A percentile compares a stretch with the other conserved stretches of the same genome.
phyloP scores from a whole-genome alignment of 768 basidiomycete species.

The Suillus luteus region DNA sequence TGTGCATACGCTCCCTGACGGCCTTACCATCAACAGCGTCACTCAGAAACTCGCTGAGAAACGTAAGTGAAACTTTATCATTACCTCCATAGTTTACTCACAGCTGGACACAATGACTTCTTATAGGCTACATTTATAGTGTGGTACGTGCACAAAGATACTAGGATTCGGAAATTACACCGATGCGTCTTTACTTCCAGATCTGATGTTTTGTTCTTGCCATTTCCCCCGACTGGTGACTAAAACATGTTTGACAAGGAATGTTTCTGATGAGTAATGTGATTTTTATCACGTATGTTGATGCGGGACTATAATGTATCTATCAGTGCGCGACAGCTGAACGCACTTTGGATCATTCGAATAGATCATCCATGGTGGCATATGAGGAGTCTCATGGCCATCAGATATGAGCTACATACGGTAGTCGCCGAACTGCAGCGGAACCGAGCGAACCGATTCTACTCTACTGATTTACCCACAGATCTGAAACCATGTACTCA shows the following conservation, averaged over 20 bases:
- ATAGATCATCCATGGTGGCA: background rate
- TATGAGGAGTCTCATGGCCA: background rate
- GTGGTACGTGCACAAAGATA: background rate
- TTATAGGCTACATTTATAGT: background rate
- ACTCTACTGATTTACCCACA: background rate
- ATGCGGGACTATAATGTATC: background rate
- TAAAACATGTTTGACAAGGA: background rate
- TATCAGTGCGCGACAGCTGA: background rate
- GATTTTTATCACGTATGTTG: background rate
- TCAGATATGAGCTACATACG: too few species aligned
- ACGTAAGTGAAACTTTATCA: background rate
- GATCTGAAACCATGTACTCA: background rate
- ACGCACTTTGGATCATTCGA: background rate
- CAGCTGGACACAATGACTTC: background rate
- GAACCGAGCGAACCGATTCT: background rate
- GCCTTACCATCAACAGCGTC: background rate
- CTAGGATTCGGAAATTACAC: background rate
- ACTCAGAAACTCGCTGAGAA: background rate
- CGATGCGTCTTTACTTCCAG: background rate
- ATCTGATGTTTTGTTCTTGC: background rate
- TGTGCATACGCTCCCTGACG: background rate
- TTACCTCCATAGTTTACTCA: background rate
- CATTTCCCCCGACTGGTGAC: background rate
- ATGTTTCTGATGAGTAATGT: constrained; percentile 3
- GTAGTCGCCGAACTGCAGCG: background rate